Evolutionary conservation across 1,284 basidiomycete genomes (phyloP).

Genomic region (Marasmius sp.): DNA sequence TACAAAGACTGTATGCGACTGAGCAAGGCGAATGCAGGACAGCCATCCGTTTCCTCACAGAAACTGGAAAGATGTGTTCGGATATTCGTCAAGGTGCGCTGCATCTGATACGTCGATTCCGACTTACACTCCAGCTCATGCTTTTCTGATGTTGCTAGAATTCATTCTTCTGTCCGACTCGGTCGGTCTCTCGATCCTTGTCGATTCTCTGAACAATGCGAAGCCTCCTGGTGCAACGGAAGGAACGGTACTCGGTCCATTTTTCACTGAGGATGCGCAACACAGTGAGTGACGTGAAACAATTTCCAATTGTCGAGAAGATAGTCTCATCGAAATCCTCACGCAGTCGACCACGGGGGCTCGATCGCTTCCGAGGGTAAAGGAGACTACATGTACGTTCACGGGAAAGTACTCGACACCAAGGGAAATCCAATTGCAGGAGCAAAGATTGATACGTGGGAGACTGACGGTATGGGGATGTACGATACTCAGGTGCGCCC

Average conservation of each 20-base stretch:
- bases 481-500: slow-evolving; percentile 48
- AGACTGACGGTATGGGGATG: slow-evolving; percentile 72
- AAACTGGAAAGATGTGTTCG: slow-evolving; percentile 70
- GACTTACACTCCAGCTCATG: not conserved
- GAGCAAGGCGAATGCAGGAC: slow-evolving; percentile 32
- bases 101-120: not conserved
- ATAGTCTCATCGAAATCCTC: not conserved
- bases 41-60: slow-evolving; percentile 75
- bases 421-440: slow-evolving; percentile 67
- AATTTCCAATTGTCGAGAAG: too few relatives aligned
- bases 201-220: slow-evolving; percentile 79
- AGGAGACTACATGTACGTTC: slow-evolving; percentile 80
- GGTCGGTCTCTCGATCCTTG: slow-evolving; percentile 76
- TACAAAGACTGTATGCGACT: not conserved
- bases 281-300: slow-evolving; percentile 48
- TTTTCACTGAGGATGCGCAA: slow-evolving; percentile 79
- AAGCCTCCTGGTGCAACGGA: slow-evolving; percentile 67
- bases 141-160: slow-evolving; percentile 40
- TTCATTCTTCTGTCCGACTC: slow-evolving; percentile 83
- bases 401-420: slow-evolving; percentile 66
- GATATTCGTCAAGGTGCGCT: slow-evolving; percentile 60
- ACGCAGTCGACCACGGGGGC: slow-evolving; percentile 54
- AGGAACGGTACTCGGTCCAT: slow-evolving; percentile 81
- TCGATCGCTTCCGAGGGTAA: slow-evolving; percentile 80
- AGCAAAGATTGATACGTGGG: slow-evolving; percentile 83